Conservation (phyloP, 495 filamentous ascomycete species). For the Penicillium tannophilum region DNA sequence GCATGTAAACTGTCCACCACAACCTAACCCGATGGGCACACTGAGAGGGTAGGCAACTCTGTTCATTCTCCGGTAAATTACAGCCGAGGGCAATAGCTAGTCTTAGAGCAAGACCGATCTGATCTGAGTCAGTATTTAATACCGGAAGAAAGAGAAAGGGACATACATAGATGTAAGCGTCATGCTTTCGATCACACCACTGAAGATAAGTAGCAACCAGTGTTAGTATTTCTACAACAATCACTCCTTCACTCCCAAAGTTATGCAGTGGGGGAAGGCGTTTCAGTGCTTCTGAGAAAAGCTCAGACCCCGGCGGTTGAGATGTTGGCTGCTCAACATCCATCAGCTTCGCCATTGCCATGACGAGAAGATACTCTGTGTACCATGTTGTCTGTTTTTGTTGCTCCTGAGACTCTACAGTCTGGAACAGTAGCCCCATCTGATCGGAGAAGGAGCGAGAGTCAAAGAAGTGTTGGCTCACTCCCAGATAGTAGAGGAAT, state of each 20-base stretch:
- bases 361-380: conserved; percentile 29
- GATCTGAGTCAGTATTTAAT: not conserved
- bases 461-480: conserved; percentile 31
- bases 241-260: conserved; percentile 22
- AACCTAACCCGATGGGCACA: conserved; percentile 22
- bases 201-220: conserved; percentile 27
- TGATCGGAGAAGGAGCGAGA: conserved; percentile 24
- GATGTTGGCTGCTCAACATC: conserved; percentile 22
- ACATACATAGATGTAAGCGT: conserved; percentile 28
- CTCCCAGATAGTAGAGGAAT: conserved; percentile 28
- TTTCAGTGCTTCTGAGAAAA: conserved; percentile 26
- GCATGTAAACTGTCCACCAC: conserved; percentile 33
- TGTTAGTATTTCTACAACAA: conserved; percentile 26
- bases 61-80: conserved; percentile 18
- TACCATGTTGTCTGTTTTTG: conserved; percentile 23
- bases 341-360: conserved; percentile 31
- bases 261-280: conserved; percentile 23
- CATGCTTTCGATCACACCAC: conserved; percentile 29
- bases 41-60: conserved; percentile 23
- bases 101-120: conserved; percentile 28
- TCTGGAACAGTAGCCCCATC: conserved; percentile 24
- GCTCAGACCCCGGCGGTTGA: conserved; percentile 22
- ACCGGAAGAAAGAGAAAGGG: too few relatives aligned
- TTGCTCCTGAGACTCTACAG: conserved; percentile 6
- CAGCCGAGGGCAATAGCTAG: conserved; percentile 27